phyloP scores from a whole-genome alignment of 2,329 filamentous ascomycete species.

The Chrysoporthe austroafricana region DNA sequence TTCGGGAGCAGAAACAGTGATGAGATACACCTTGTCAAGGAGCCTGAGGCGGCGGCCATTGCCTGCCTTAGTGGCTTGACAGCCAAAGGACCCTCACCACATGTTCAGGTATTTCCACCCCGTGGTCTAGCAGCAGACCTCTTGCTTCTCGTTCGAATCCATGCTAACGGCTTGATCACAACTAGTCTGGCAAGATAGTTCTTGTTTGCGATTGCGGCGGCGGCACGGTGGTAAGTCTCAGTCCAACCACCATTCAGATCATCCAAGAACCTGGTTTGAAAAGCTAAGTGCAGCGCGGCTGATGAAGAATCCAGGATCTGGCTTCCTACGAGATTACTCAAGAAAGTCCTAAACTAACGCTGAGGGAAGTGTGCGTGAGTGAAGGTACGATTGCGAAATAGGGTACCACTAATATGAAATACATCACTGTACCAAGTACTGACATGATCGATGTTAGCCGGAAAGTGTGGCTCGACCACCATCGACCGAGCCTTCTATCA shows the following conservation, averaged over 20 bases:
- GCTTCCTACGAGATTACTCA: slow-evolving; percentile 1
- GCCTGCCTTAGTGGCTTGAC: slow-evolving; percentile 8
- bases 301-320: slow-evolving; percentile 1
- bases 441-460: not conserved
- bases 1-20: slow-evolving; percentile 1
- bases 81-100: slow-evolving; percentile 1
- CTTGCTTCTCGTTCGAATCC: not conserved
- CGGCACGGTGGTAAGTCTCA: slow-evolving; percentile 3
- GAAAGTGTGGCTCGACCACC: slow-evolving; percentile 15
- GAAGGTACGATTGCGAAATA: slow-evolving; percentile 2
- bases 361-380: slow-evolving; percentile 8
- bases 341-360: not conserved
- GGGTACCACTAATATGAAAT: not conserved
- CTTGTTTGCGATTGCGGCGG: slow-evolving; percentile 13
- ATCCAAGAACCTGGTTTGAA: not conserved
- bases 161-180: not conserved
- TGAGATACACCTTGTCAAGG: slow-evolving; percentile 12
- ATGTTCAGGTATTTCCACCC: not conserved
- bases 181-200: slow-evolving; percentile 7
- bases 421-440: not conserved
- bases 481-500: slow-evolving; percentile 15
- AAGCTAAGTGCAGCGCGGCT: not conserved
- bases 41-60: slow-evolving; percentile 14
- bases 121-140: not conserved
- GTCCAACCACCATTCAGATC: not conserved